phyloP scores from a whole-genome alignment of 2,329 filamentous ascomycete species.

The Fusarium sp. region DNA sequence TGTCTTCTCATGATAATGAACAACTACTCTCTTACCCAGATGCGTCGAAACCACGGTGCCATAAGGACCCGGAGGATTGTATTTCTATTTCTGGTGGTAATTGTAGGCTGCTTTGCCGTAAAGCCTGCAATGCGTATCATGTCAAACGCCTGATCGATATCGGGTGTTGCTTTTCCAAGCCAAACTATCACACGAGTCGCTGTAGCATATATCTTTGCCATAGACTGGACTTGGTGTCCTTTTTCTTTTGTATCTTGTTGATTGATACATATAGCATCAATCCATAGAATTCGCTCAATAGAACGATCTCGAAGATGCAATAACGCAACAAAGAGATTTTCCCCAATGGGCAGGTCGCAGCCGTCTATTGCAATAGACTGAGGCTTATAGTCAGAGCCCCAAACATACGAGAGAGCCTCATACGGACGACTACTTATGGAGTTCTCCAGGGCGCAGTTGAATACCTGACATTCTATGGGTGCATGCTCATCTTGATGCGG shows the following conservation, averaged over 20 bases:
- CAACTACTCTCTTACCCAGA: neutral
- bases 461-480: neutral
- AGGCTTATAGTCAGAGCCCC: neutral
- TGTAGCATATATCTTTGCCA: neutral
- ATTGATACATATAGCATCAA: neutral
- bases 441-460: neutral
- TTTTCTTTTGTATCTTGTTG: neutral
- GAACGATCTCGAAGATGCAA: neutral
- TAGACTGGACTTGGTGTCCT: neutral
- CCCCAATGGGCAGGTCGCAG: fast-evolving
- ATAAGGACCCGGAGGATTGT: neutral
- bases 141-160: neutral
- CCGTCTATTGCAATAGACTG: neutral
- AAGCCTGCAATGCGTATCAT: neutral
- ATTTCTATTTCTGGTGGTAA: neutral
- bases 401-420: neutral
- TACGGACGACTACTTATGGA: neutral
- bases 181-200: neutral
- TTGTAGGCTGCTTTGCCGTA: neutral
- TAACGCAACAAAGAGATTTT: neutral
- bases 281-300: neutral
- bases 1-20: too few relatives aligned
- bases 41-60: neutral
- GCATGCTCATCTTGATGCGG: neutral
- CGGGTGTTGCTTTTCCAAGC: neutral